Base-by-base conservation (phyloP, 805 yeast species). In the Saccharomyces mikatae region DNA sequence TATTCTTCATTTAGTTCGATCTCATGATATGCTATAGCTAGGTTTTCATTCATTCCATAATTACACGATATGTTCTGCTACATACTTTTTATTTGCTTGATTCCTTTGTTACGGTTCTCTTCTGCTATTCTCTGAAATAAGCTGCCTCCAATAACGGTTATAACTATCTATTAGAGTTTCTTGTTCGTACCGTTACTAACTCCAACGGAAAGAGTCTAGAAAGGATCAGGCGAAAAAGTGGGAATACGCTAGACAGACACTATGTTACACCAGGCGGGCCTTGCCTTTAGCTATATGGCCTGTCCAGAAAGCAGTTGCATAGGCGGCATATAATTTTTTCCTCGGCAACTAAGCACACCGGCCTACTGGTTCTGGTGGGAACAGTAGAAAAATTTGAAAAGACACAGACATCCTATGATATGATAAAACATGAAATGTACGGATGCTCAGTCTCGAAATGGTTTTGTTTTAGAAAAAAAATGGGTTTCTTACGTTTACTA, bases 21-120 rank as follows among this genome's bases (percentile, higher is more conserved):
- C 13, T 17, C 11, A 17, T 17, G 4, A 9, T 36, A 17, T 6
- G 14, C 13, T 4, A 17, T 36, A 36, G 44, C 24, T 36, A 17
- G 5, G 9, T 11, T 36, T 22, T 2, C 22, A 36, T 36, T 36
- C 44, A n/a, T 36, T 36, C 44, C 44, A 36, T 17, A 36, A 17
- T 8, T 24, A 36, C 21, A 36, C 44, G 24, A 26, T 55, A 46
- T 46, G 47, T 22, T 47, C 47, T 28, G 27, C 56, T 57, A 60
- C 65, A 60, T 63, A 61, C 65, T 61, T 60, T 61, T 61, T 59
- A 58, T 55, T 52, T 61, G 58, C 61, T 58, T 57, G 52, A 48
- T 60, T 60, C 60, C 60, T 54, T 41, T 47, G 28, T 49, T 50
- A 41, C 51, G 21, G 6, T 52, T 52, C 22, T 32, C 31, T 46